Evolutionary conservation across 306 rosid species (phyloP), one percentile per base, ranked within the genome.

Genomic region (Prunus kanzakura): DNA sequence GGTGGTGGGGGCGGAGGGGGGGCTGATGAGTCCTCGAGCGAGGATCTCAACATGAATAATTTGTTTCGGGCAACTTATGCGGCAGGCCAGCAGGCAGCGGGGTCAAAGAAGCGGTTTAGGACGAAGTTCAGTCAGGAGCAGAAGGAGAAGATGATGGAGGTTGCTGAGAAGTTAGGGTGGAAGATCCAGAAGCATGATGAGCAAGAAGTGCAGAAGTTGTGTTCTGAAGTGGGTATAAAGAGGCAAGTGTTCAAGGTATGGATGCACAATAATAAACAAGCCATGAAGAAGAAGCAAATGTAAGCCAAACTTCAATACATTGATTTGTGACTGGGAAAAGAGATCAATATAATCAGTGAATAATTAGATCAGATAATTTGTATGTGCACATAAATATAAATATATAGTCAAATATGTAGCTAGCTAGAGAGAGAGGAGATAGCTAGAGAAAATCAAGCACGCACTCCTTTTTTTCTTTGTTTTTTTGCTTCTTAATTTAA

Each of bases 211-310:
- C 96, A 91, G 25, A 89, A 87, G 67, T 93, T 96, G 84, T 96
- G 98, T 75, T 69, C 90, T 20, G 93, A 91, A 41, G 76, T 86
- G 8, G 97, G 94, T 7, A 83, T 96, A 49, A 89, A 83, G 71
- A 84, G 91, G 65, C 89, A 89, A 58, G 96, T 89, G 77, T 91
- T 96, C 83, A 96, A 92, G 89, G 98, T 96, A 30, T 96, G 98
- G 98, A 96, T 96, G 98, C 99, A 96, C 76, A 96, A 96, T 71
- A 95, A 95, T 82, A 93, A 92, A 75, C 97, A 89, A 81, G 88
- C 86, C 64, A 88, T 84, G 74, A 95, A 88, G 88, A 93, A 92
- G 80, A 86, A 90, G 25, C 79, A 87, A 82, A 74, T 83, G 90
- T 89, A 88, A 89, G 88, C 73, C 72, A 43, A 63, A 63, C 67